A percentile compares a stretch with the other conserved stretches of the same genome.
Evolutionary conservation across 73 alveolate genomes (phyloP).

Genomic region (Tetrahymena elliotti): DNA sequence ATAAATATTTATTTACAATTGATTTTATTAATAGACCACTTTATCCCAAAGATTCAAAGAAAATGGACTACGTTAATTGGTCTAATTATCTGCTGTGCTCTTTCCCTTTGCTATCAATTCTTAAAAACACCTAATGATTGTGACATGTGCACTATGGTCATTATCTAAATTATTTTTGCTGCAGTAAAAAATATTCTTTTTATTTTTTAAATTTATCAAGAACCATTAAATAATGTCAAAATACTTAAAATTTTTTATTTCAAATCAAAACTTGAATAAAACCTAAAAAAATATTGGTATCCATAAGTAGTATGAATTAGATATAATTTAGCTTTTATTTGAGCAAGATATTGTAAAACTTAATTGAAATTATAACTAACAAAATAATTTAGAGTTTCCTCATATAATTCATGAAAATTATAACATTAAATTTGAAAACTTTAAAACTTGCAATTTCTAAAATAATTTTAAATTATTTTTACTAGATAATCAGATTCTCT

Average conservation of each 20-base stretch:
- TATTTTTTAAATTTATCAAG: background rate
- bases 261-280: too few species aligned
- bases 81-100: background rate
- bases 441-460: too few species aligned
- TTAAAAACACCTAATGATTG: background rate
- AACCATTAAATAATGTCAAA: background rate
- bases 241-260: background rate
- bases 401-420: too few species aligned
- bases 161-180: background rate
- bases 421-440: too few species aligned
- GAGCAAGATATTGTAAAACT: background rate
- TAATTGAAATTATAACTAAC: too few species aligned
- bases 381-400: too few species aligned
- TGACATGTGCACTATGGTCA: background rate
- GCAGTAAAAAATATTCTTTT: background rate
- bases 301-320: too few species aligned
- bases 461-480: too few species aligned
- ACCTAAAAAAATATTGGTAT: too few species aligned
- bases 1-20: background rate
- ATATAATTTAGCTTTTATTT: too few species aligned
- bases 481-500: constrained; percentile 21
- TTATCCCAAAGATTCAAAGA: constrained; percentile 15
- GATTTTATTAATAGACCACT: background rate
- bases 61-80: constrained; percentile 9
- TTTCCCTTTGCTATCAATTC: constrained; percentile 3